These are phyloP conservation scores for Beauveria varroae DNA, from an alignment of 2,329 filamentous ascomycete species.

Conservation along the genomic window DNA sequence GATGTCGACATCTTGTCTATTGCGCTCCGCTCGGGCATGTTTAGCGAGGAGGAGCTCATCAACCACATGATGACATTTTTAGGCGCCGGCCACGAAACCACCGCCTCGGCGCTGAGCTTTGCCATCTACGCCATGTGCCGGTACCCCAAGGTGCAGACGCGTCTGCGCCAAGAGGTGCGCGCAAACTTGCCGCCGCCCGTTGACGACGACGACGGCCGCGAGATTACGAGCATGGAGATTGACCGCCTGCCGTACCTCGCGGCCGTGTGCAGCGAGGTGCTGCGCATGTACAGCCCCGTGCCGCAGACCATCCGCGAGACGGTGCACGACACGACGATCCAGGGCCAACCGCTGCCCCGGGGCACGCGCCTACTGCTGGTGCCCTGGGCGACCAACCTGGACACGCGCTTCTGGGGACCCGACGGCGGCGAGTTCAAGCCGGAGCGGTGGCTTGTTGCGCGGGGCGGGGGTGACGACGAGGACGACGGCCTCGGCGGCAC, in stretches of 20 bases:
- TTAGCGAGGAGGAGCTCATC: conserved; percentile 59
- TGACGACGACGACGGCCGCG: conserved; percentile 14
- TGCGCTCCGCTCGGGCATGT: conserved; percentile 62
- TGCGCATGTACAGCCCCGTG: conserved; percentile 62
- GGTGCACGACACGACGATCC: conserved; percentile 46
- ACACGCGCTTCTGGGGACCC: conserved; percentile 56
- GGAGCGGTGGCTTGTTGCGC: conserved; percentile 50
- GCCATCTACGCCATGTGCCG: conserved; percentile 55
- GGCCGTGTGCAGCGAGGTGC: conserved; percentile 61
- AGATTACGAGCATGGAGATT: conserved; percentile 37
- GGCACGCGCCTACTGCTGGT: conserved; percentile 55
- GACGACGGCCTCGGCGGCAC: neutral
- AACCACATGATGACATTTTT: conserved; percentile 69
- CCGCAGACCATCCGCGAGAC: conserved; percentile 56
- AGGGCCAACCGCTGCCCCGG: conserved; percentile 53
- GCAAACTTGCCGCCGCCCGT: conserved; percentile 44
- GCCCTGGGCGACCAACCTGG: conserved; percentile 54
- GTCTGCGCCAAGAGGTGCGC: conserved; percentile 62
- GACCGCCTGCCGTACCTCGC: conserved; percentile 71
- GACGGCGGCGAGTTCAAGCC: conserved; percentile 62
- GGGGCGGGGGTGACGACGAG: too few species aligned
- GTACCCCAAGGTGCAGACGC: conserved; percentile 56
- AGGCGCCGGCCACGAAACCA: conserved; percentile 66
- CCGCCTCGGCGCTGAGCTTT: neutral
- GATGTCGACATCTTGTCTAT: conserved; percentile 67